These are phyloP conservation scores for Starmerella apis DNA, from an alignment of 805 yeast species.

Conservation along the genomic window DNA sequence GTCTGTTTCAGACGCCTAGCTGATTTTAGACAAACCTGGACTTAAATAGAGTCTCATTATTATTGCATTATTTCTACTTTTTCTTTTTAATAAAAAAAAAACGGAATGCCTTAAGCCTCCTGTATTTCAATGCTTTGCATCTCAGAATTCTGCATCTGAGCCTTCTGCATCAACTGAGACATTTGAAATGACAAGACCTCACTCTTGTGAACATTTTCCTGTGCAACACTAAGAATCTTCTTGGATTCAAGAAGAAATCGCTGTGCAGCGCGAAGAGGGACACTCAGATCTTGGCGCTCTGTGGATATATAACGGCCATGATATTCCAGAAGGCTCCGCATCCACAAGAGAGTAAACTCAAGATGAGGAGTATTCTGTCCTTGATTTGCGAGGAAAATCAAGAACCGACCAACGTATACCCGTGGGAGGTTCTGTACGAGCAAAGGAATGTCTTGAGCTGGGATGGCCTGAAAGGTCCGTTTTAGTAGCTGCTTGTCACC, in stretches of 20 bases:
- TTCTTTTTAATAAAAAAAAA: no score
- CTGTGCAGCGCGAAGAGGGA: slow-evolving; percentile 58
- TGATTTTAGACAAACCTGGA: no score
- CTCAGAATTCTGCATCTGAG: not conserved
- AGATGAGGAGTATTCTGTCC: slow-evolving; percentile 66
- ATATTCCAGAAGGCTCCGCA: slow-evolving; percentile 50
- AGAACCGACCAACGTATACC: slow-evolving; percentile 58
- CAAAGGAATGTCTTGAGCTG: slow-evolving; percentile 56
- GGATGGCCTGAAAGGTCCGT: slow-evolving; percentile 61
- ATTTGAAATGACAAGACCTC: slow-evolving; percentile 3
- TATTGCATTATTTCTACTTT: no score
- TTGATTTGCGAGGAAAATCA: slow-evolving; percentile 58
- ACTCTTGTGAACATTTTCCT: slow-evolving; percentile 17
- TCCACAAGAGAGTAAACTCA: slow-evolving; percentile 78
- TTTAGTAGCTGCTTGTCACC: slow-evolving; percentile 70
- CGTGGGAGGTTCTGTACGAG: slow-evolving; percentile 62
- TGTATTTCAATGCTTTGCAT: not conserved
- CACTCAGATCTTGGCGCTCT: slow-evolving; percentile 52
- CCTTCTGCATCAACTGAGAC: not conserved
- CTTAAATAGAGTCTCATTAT: no score
- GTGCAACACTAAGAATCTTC: slow-evolving; percentile 24
- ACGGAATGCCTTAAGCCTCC: not conserved
- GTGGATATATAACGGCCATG: slow-evolving; percentile 69
- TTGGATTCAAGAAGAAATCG: slow-evolving; percentile 40
- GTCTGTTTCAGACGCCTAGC: no score